Evolutionary conservation across 345 rosid genomes (phyloP), one percentile per base, ranked within the genome.

Genomic region (Cardamine chenopodiifolia): DNA sequence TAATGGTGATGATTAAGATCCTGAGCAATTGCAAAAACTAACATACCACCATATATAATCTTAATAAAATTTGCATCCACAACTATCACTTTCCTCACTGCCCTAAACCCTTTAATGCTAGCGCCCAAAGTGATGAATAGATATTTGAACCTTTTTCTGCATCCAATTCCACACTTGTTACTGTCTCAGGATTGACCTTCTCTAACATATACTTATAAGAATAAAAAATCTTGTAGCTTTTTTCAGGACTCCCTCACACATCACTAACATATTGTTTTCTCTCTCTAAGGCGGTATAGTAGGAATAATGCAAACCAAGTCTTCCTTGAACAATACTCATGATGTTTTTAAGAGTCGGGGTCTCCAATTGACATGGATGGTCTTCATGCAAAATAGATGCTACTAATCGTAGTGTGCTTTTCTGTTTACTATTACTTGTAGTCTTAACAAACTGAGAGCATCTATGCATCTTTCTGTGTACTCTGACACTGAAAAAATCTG

Each of bases 81-180:
- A 40, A 39, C 7, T 37, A 62, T 22, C 11, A 62, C 66, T 62
- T 62, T 62, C 8, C 53, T 14, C 68, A 62, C 44, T 19, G 7
- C n/a, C 25, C 11, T 12, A 20, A 37, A 62, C 4, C 50, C 20
- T 62, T 40, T 34, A 2, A 62, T 62, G 50, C 31, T 22, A 20
- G 50, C 10, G 29, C 10, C 37, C 37, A 32, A 32, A 32, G 37
- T 10, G 37, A 32, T 32, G 37, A 32, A 32, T 32, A 32, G 2
- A 0, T 32, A 32, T 32, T 7, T 32, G 37, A 28, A 31, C 10
- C 0, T 32, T 32, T 32, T 32, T n/a, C n/a, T n/a, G n/a, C n/a
- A n/a, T n/a, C n/a, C n/a, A n/a, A n/a, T n/a, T n/a, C n/a, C n/a
- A n/a, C n/a, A n/a, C n/a, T n/a, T n/a, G n/a, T n/a, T n/a, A n/a